Evolutionary conservation across 1,284 basidiomycete genomes (phyloP).

Genomic region (Ceratobasidium sp.): DNA sequence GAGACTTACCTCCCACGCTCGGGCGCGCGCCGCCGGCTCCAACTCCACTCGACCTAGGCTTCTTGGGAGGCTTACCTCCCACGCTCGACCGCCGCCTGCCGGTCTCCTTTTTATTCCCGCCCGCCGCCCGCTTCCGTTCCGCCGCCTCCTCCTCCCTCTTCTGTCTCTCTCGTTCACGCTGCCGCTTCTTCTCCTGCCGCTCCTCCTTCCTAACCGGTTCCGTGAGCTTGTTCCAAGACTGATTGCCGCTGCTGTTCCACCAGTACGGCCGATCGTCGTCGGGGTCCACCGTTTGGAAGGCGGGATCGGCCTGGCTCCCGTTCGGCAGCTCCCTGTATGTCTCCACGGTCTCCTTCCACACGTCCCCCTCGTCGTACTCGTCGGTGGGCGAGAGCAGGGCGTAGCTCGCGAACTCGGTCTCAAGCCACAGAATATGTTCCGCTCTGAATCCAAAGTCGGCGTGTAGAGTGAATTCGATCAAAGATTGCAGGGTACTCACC

Average conservation of each 20-base stretch:
- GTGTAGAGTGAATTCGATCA: neutral
- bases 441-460: neutral
- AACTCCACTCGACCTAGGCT: too few relatives aligned
- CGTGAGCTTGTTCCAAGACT: neutral
- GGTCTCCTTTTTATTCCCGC: neutral
- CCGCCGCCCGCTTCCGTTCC: too few relatives aligned
- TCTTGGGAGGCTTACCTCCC: neutral
- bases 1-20: neutral
- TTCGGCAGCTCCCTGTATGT: neutral
- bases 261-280: neutral
- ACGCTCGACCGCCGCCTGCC: too few relatives aligned
- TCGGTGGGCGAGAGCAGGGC: neutral
- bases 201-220: neutral
- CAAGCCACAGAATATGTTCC: conserved; percentile 18
- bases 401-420: neutral
- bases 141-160: too few relatives aligned
- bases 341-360: neutral
- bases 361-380: neutral
- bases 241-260: neutral
- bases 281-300: neutral
- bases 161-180: too few relatives aligned
- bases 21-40: too few relatives aligned
- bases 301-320: conserved; percentile 2
- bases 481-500: neutral
- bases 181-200: neutral